Evolutionary conservation across 176 grass and related monocot genomes (phyloP).

Genomic region (bread wheat (Triticum aestivum)): DNA sequence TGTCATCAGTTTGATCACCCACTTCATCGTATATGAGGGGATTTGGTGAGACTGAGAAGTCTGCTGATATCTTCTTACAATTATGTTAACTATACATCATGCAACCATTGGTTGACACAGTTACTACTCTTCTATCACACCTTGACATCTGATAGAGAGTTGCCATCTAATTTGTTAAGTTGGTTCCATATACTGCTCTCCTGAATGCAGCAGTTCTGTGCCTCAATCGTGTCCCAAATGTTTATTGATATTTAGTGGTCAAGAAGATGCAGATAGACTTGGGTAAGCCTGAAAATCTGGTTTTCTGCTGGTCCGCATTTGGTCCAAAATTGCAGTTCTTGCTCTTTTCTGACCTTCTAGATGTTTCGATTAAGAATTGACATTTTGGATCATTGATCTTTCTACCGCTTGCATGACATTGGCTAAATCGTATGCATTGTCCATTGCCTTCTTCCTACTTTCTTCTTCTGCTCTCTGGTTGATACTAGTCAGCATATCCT

Average conservation of each 20-base stretch:
- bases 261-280: background rate
- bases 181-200: background rate
- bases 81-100: background rate
- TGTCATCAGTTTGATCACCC: background rate
- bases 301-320: background rate
- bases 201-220: background rate
- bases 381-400: background rate
- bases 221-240: background rate
- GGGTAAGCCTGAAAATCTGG: background rate
- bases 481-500: background rate
- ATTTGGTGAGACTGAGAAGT: background rate
- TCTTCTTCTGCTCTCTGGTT: background rate
- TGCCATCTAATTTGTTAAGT: background rate
- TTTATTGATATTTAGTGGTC: background rate
- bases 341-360: background rate
- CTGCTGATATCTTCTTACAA: conserved; percentile 10
- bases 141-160: background rate
- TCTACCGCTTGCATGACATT: background rate
- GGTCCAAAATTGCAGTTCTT: background rate
- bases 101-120: background rate
- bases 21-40: background rate
- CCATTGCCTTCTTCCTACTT: background rate
- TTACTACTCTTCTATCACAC: background rate
- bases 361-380: background rate
- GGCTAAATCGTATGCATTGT: conserved; percentile 2